Conservation (phyloP, 2,329 filamentous ascomycete species). For the Pyrenophora tritici-repentis region DNA sequence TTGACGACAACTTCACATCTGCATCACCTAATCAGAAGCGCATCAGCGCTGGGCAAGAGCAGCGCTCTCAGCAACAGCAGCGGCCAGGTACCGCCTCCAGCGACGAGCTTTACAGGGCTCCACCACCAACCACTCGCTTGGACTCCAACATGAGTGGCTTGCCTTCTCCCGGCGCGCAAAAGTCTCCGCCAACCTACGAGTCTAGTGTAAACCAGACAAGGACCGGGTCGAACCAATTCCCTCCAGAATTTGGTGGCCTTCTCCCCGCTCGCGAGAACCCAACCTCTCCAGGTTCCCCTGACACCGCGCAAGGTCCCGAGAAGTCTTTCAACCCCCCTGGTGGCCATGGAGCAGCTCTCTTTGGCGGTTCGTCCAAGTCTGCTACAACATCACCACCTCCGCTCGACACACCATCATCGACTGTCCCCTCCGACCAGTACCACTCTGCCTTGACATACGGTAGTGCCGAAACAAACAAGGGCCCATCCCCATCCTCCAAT, state of each 20-base stretch:
- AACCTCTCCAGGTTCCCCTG: slow-evolving; percentile 46
- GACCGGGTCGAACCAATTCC: slow-evolving; percentile 54
- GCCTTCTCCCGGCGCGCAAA: slow-evolving; percentile 60
- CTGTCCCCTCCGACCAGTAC: slow-evolving; percentile 50
- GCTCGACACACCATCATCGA: slow-evolving; percentile 47
- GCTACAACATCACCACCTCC: slow-evolving; percentile 47
- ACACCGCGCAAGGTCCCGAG: slow-evolving; percentile 45
- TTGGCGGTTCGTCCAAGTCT: slow-evolving; percentile 46
- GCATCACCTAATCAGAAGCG: slow-evolving; percentile 52
- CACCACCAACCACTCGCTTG: slow-evolving; percentile 42
- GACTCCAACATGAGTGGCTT: slow-evolving; percentile 50
- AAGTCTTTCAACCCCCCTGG: slow-evolving; percentile 45
- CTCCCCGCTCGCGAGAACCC: slow-evolving; percentile 62
- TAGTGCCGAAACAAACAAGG: slow-evolving; percentile 42
- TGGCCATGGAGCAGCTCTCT: slow-evolving; percentile 48
- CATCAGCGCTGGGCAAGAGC: slow-evolving; percentile 30
- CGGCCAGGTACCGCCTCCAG: slow-evolving; percentile 35
- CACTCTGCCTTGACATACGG: slow-evolving; percentile 49
- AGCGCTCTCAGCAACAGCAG: slow-evolving; percentile 33
- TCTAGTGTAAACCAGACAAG: slow-evolving; percentile 47
- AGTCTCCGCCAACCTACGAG: slow-evolving; percentile 63
- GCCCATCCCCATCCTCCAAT: slow-evolving; percentile 34
- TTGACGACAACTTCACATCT: slow-evolving; percentile 90
- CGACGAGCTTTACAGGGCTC: slow-evolving; percentile 40
- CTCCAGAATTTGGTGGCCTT: slow-evolving; percentile 60